These are phyloP conservation scores for Curvularia eragrostidis DNA, from an alignment of 2,329 filamentous ascomycete genomes.

Conservation along the genomic window DNA sequence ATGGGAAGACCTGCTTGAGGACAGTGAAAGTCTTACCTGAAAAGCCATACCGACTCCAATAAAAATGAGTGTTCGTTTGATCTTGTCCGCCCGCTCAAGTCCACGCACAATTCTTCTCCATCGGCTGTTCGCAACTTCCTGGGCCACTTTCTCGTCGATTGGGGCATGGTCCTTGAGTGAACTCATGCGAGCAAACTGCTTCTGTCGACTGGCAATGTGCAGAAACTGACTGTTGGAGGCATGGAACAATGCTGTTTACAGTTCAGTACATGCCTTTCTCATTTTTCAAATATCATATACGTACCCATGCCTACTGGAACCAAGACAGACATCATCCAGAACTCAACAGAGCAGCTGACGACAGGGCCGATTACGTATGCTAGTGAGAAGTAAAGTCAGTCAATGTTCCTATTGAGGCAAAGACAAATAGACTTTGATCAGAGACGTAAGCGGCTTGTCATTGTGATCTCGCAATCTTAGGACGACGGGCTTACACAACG, in stretches of 20 bases:
- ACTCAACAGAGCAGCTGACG: constrained; percentile 38
- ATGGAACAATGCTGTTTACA: constrained; percentile 37
- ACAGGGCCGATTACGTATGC: constrained; percentile 36
- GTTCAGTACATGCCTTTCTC: not conserved
- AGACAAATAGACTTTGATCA: not conserved
- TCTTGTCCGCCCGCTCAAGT: constrained; percentile 34
- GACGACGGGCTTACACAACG: not conserved
- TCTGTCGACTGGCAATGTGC: constrained; percentile 42
- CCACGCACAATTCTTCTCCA: constrained; percentile 34
- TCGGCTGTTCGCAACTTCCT: constrained; percentile 32
- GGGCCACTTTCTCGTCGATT: constrained; percentile 33
- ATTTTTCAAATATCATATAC: not conserved
- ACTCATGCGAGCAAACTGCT: constrained; percentile 38
- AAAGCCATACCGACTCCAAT: constrained; percentile 38
- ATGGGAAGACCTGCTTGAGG: not conserved
- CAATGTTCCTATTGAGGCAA: not conserved
- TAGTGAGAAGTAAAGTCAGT: constrained; percentile 5
- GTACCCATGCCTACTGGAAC: constrained; percentile 36
- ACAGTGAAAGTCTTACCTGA: constrained; percentile 28
- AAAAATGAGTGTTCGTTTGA: constrained; percentile 36
- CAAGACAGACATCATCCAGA: constrained; percentile 45
- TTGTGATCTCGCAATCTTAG: not conserved
- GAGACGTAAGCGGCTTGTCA: not conserved
- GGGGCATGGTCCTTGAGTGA: constrained; percentile 32
- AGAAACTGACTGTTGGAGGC: constrained; percentile 47